Evolutionary conservation across 352 stramenopile species (phyloP), one percentile per base, ranked within the genome.

Genomic region (Globisporangium heterothallicum): DNA sequence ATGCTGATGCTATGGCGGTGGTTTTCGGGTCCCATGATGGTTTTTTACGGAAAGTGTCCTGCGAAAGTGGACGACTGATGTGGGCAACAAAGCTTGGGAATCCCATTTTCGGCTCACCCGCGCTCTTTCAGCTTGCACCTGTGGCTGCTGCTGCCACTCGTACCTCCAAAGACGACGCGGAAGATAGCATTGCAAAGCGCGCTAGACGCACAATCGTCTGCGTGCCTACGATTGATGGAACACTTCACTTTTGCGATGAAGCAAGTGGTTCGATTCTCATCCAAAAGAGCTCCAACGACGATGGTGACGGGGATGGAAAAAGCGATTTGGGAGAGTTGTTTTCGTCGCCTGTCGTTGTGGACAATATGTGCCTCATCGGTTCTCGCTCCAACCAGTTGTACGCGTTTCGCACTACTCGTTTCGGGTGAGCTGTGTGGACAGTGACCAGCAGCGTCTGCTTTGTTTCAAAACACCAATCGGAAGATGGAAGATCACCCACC

Each of bases 1-100:
- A 32, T 2, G 19, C 12, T 30, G 6, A 9, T 6, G 25, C 26
- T 7, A 49, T 46, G 10, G 65, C 21, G 0, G 40, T 63, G 0
- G 53, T 85, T 2, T 59, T 87, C 54, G 73, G 76, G 2, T 87
- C 73, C 40, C 74, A 87, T 26, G 76, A 85, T 32, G 71, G 73
- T 0, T 54, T 49, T 22, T 52, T 87, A 18, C 60, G 70, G 32
- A 82, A 78, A 42, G 56, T 80, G 7, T 26, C 64, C 18, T 57
- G 43, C 24, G 32, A 21, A 8, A 61, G 35, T 30, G 76, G 76
- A 29, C 24, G 49, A 4, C 38, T 85, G 9, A 18, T 58, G 5
- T 87, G 76, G 76, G 42, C 55, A 1, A 68, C 45, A 0, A 47
- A 62, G 5, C 48, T 73, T 8, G 32, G 51, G 4, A 56, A 58